phyloP scores from a whole-genome alignment of 2,329 filamentous ascomycete genomes.

The Graphilbum fragrans region DNA sequence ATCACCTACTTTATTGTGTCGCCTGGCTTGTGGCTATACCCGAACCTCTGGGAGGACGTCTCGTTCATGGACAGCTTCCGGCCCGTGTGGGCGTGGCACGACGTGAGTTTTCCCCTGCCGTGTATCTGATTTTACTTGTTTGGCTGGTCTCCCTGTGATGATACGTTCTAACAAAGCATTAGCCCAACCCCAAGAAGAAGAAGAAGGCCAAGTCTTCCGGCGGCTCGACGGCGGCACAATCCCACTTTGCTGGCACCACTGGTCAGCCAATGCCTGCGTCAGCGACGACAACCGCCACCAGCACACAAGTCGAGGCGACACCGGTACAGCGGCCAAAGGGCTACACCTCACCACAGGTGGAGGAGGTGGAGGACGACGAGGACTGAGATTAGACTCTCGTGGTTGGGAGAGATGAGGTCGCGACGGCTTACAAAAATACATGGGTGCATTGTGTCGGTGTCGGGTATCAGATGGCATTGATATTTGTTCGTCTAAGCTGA shows the following conservation, averaged over 20 bases:
- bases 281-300: slow-evolving; percentile 44
- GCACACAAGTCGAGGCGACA: slow-evolving; percentile 37
- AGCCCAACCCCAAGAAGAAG: slow-evolving; percentile 40
- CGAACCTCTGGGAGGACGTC: slow-evolving; percentile 96
- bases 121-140: background rate
- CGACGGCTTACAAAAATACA: too few relatives aligned
- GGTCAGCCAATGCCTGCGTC: slow-evolving; percentile 39
- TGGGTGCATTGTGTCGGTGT: too few relatives aligned
- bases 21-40: slow-evolving; percentile 95
- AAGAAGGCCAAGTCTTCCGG: slow-evolving; percentile 31
- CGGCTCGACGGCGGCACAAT: slow-evolving; percentile 23
- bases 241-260: slow-evolving; percentile 37
- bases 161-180: too few relatives aligned
- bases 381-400: too few relatives aligned
- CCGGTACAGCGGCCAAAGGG: slow-evolving; percentile 23
- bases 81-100: slow-evolving; percentile 96
- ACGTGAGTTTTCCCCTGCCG: slow-evolving; percentile 44
- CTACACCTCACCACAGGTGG: slow-evolving; percentile 30
- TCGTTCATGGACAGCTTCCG: slow-evolving; percentile 97
- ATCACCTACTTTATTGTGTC: slow-evolving; percentile 75
- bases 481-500: too few relatives aligned
- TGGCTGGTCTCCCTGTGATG: background rate
- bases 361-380: slow-evolving; percentile 23
- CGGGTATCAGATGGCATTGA: too few relatives aligned
- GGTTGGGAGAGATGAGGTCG: too few relatives aligned